Conservation (phyloP, 108 stramenopile species). For the Cyclotella kingstonii region DNA sequence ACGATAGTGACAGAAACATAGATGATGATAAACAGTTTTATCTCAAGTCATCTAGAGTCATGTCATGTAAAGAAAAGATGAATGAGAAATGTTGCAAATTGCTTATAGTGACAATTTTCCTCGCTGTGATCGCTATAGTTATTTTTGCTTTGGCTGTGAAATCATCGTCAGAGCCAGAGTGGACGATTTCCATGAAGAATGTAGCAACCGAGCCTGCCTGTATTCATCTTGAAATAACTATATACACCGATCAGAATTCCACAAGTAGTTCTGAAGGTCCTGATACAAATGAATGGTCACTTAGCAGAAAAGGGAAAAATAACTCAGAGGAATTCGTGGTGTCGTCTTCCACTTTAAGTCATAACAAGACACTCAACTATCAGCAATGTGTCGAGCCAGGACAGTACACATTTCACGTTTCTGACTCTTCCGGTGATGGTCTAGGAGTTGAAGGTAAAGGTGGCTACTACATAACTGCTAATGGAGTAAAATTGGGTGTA, state of each 20-base stretch:
- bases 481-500: constrained; percentile 32
- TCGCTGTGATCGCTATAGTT: neutral
- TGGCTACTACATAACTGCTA: constrained; percentile 34
- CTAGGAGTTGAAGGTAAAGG: constrained; percentile 24
- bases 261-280: too few relatives aligned
- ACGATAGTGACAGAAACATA: neutral
- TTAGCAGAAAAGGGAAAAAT: constrained; percentile 3
- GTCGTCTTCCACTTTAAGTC: neutral
- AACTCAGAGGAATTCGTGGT: neutral
- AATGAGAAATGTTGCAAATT: neutral
- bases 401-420: constrained; percentile 25
- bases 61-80: constrained; percentile 1
- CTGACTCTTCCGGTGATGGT: constrained; percentile 32
- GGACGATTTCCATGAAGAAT: neutral
- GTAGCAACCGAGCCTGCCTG: constrained; percentile 1
- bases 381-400: constrained; percentile 36
- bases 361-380: constrained; percentile 9
- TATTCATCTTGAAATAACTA: constrained; percentile 22
- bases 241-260: constrained; percentile 6
- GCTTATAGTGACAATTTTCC: neutral
- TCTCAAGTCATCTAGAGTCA: neutral
- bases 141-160: neutral
- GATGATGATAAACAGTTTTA: neutral
- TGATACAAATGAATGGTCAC: constrained; percentile 16
- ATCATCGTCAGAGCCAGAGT: neutral